Evolutionary conservation across 495 filamentous ascomycete species (phyloP).

Genomic region (Terfezia claveryi): DNA sequence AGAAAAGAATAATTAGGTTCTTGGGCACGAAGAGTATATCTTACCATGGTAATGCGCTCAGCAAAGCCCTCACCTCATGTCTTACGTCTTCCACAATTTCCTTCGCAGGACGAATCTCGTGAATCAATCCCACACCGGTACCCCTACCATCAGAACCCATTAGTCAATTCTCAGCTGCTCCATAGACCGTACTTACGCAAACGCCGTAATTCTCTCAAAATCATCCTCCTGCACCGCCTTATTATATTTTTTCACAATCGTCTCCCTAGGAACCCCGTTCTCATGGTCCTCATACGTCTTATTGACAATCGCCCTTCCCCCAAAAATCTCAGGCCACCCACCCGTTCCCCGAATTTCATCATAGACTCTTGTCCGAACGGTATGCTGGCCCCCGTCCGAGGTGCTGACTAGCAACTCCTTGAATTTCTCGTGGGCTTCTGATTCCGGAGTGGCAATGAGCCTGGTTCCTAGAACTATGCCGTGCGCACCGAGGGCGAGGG

Average conservation of each 20-base stretch:
- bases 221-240: slow-evolving; percentile 32
- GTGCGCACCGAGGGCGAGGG: slow-evolving; percentile 41
- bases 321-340: slow-evolving; percentile 44
- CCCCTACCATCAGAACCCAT: slow-evolving; percentile 9
- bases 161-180: background rate
- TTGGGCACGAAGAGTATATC: too few relatives aligned
- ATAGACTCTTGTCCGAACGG: slow-evolving; percentile 45
- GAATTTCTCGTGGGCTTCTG: slow-evolving; percentile 36
- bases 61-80: slow-evolving; percentile 35
- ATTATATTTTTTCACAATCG: slow-evolving; percentile 38
- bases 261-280: slow-evolving; percentile 31
- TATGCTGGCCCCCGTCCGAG: slow-evolving; percentile 39
- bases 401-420: slow-evolving; percentile 37
- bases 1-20: too few relatives aligned
- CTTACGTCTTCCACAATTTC: slow-evolving; percentile 76
- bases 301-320: slow-evolving; percentile 41
- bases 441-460: slow-evolving; percentile 26
- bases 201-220: slow-evolving; percentile 44
- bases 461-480: slow-evolving; percentile 51
- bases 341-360: slow-evolving; percentile 45
- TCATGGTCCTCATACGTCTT: slow-evolving; percentile 35
- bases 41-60: too few relatives aligned
- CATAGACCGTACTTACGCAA: slow-evolving; percentile 24
- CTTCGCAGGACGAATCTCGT: slow-evolving; percentile 52
- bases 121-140: slow-evolving; percentile 41